Base-by-base conservation (phyloP, 73 alveolate species). In the Uronychia binucleata region DNA sequence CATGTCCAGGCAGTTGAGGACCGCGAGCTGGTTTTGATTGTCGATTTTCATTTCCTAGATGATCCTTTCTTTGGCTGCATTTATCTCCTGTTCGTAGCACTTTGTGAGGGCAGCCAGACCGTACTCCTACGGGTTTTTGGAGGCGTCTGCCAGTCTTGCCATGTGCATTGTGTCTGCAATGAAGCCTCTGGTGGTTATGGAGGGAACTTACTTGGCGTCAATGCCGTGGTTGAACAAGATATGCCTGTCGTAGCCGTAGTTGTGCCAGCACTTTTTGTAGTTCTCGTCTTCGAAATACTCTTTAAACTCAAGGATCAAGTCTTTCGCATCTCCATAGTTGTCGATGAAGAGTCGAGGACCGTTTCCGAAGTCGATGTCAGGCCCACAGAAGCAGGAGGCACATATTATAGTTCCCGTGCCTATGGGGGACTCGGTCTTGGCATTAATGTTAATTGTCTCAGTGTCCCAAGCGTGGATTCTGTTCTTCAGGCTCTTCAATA, bases 401-500 rank as follows among this genome's bases (percentile, higher is more conserved):
- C 98, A 96, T 0, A 96, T 91, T 33, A 95, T 83, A 28, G 59
- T 89, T 33, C 99, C 99, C 67, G 90, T 90, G 27, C 95, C 95
- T 0, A 94, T 94, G n/a, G 98, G 97, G 75, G 91, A 81, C 78
- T 95, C 95, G 46, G 80, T 95, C 57, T 92, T 93, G 27, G 91
- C 96, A 80, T 94, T 96, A 28, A 96, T 82, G 26, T 88, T 95
- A 30, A 89, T 88, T 31, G 98, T 95, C 86, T 96, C 99, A 5
- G 98, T 95, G 89, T 96, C 99, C 98, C 99, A 96, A 28, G 99
- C 99, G 88, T 88, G 97, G 28, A 92, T 82, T 78, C 98, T 74
- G 33, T 89, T 93, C 11, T 46, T 67, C 58, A 75, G 77, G 0
- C 57, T 79, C 76, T 82, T 57, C 35, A 95, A 88, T 26, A 91